These are phyloP conservation scores for Neophaeococcomyces aloes DNA, from an alignment of 2,329 filamentous ascomycete genomes.

Conservation along the genomic window DNA sequence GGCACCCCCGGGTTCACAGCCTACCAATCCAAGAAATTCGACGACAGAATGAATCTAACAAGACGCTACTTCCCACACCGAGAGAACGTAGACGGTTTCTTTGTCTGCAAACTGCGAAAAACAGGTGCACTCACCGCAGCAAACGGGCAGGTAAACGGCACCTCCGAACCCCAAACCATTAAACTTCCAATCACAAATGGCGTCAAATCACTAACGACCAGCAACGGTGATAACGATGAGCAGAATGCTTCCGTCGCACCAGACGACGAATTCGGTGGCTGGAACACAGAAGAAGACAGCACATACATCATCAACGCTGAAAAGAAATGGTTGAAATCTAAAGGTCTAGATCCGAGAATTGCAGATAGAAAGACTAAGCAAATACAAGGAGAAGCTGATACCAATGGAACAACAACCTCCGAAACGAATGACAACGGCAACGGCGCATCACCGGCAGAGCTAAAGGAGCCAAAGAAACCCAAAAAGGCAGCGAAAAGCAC, in stretches of 20 bases:
- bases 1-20: slow-evolving; percentile 86
- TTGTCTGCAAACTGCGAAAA: slow-evolving; percentile 96
- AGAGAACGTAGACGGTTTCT: slow-evolving; percentile 97
- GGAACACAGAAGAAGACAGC: slow-evolving; percentile 62
- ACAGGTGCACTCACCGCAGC: slow-evolving; percentile 46
- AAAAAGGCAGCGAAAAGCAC: background rate
- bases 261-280: slow-evolving; percentile 57
- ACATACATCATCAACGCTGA: slow-evolving; percentile 63
- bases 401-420: too few relatives aligned
- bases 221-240: slow-evolving; percentile 20
- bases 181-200: slow-evolving; percentile 20
- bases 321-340: slow-evolving; percentile 60
- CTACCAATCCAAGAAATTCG: slow-evolving; percentile 86
- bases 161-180: slow-evolving; percentile 15
- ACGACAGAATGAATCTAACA: slow-evolving; percentile 70
- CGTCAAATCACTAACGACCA: slow-evolving; percentile 11
- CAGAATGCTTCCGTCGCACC: slow-evolving; percentile 24
- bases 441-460: too few relatives aligned
- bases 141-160: slow-evolving; percentile 17
- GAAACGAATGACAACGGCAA: too few relatives aligned
- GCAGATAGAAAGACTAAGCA: slow-evolving; percentile 22
- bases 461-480: background rate
- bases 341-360: slow-evolving; percentile 61
- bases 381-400: too few relatives aligned
- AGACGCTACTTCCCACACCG: slow-evolving; percentile 80